A percentile compares a stretch with the other conserved stretches of the same genome.
Conservation (phyloP, 2,329 filamentous ascomycete genomes). For the Gnomoniopsis smithogilvyi region DNA sequence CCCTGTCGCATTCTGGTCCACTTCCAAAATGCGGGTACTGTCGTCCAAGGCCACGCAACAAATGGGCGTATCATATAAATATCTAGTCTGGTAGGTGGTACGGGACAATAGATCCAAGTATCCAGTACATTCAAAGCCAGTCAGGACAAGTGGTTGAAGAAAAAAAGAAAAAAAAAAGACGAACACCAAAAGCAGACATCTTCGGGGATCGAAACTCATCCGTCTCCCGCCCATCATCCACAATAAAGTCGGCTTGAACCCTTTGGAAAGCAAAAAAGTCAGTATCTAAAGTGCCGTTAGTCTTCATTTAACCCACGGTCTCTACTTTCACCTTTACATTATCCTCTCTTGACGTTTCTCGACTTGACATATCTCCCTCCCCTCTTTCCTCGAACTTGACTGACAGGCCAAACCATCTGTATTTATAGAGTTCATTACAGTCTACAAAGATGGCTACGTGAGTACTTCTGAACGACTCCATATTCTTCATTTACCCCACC, state of each 20-base stretch:
- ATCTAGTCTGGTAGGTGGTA: slow-evolving; percentile 3
- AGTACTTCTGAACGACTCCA: not conserved
- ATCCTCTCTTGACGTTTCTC: not conserved
- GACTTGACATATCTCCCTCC: not conserved
- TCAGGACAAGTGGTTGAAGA: not conserved
- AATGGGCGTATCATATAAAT: not conserved
- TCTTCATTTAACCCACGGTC: not conserved
- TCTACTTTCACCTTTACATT: not conserved
- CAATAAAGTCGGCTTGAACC: not conserved
- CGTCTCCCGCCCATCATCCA: slow-evolving; percentile 1
- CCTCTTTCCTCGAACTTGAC: not conserved
- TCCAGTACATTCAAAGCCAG: not conserved
- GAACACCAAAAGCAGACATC: slow-evolving; percentile 1
- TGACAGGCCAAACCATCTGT: not conserved
- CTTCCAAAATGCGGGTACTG: slow-evolving; percentile 13
- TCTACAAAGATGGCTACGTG: slow-evolving; percentile 23
- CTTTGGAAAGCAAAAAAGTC: not conserved
- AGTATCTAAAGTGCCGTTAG: not conserved
- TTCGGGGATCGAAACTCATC: slow-evolving; percentile 10
- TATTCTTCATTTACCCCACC: slow-evolving; percentile 20
- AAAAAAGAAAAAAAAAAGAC: not conserved
- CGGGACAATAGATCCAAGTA: slow-evolving; percentile 4
- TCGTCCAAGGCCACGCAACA: slow-evolving; percentile 13
- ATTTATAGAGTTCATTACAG: not conserved
- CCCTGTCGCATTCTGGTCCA: slow-evolving; percentile 4